Percentiles rank a stretch among this genome's conserved stretches.
These are phyloP conservation scores for Metschnikowia cubensis DNA, from an alignment of 805 yeast genomes.

Conservation along the genomic window DNA sequence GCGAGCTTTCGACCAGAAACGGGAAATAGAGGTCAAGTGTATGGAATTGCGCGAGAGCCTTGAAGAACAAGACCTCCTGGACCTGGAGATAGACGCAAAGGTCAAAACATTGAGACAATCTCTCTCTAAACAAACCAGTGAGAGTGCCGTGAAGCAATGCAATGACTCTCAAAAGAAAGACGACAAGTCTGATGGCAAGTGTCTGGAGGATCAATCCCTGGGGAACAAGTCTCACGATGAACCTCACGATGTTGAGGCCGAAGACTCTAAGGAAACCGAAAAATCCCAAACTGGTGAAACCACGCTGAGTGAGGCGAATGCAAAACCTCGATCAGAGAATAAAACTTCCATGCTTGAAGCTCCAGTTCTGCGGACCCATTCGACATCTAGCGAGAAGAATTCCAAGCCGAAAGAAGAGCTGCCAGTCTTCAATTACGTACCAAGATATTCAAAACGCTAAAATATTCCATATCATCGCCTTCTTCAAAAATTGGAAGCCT, in stretches of 20 bases:
- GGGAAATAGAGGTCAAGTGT: slow-evolving; percentile 44
- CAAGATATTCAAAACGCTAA: slow-evolving; percentile 4
- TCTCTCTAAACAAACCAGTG: background rate
- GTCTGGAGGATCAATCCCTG: no score
- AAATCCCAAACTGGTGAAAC: background rate
- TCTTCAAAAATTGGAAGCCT: background rate
- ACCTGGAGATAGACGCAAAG: slow-evolving; percentile 19
- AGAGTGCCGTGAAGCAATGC: background rate
- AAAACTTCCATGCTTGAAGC: background rate
- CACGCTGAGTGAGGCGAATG: background rate
- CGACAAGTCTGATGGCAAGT: background rate
- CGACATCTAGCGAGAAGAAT: background rate
- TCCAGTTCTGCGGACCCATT: background rate
- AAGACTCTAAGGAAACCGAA: background rate
- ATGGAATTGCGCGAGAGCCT: slow-evolving; percentile 48
- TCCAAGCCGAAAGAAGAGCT: background rate
- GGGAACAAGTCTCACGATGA: background rate
- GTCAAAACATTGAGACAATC: slow-evolving; percentile 1
- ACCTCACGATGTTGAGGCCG: background rate
- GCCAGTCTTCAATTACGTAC: slow-evolving; percentile 1
- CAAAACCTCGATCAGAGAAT: background rate
- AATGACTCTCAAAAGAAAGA: background rate
- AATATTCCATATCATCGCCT: background rate
- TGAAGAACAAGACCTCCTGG: slow-evolving; percentile 46
- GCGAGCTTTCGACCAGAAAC: slow-evolving; percentile 29